phyloP scores from a whole-genome alignment of 441 rosid genomes.

The Erodium moschatum region DNA sequence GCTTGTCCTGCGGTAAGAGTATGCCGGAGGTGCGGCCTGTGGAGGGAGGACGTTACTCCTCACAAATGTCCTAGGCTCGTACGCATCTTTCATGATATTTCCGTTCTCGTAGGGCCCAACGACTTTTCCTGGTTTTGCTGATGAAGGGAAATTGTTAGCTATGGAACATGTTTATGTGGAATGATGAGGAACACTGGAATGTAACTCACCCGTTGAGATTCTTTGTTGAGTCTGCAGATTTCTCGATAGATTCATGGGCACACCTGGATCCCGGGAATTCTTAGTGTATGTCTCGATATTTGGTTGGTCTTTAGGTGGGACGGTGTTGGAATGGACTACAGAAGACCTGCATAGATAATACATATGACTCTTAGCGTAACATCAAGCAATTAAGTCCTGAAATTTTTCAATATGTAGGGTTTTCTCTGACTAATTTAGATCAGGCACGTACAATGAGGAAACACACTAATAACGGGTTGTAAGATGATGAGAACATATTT shows the following conservation, averaged over 20 bases:
- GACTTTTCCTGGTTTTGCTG: constrained; percentile 58
- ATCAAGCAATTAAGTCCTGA: not conserved
- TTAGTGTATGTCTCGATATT: constrained; percentile 28
- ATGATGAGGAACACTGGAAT: not conserved
- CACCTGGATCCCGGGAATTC: constrained; percentile 36
- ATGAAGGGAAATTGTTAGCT: constrained; percentile 22
- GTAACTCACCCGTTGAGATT: constrained; percentile 46
- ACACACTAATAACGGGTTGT: too few species aligned
- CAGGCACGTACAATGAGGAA: too few species aligned
- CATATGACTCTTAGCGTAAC: not conserved
- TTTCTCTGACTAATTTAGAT: not conserved
- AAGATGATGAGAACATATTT: too few species aligned
- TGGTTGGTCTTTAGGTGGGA: constrained; percentile 41
- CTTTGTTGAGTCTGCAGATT: constrained; percentile 50
- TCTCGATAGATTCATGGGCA: constrained; percentile 35
- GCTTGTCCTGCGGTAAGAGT: constrained; percentile 32
- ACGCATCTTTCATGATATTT: too few species aligned
- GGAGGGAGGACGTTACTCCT: constrained; percentile 42
- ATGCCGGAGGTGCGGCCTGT: constrained; percentile 36
- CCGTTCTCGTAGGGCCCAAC: constrained; percentile 50
- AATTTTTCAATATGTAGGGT: not conserved
- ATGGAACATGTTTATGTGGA: constrained; percentile 1
- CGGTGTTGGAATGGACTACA: constrained; percentile 52
- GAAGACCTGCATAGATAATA: constrained; percentile 52
- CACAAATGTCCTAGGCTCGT: constrained; percentile 50